Evolutionary conservation across 495 filamentous ascomycete species (phyloP), one percentile per base, ranked within the genome.

Genomic region (Hypoxylon lenormandii): DNA sequence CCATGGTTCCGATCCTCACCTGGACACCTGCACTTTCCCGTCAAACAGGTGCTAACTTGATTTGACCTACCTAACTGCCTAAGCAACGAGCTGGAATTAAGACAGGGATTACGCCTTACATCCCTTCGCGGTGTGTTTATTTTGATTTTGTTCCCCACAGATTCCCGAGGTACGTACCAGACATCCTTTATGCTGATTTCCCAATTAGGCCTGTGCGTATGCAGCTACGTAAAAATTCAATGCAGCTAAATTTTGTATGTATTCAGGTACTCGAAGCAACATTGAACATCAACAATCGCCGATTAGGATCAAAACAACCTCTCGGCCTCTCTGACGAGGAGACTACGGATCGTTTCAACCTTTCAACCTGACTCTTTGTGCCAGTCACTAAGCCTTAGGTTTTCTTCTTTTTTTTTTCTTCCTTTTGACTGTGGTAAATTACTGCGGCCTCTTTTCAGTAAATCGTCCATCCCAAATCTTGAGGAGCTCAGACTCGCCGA

Each of bases 261-360:
- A 15, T 16, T 13, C 8, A 26, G 10, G 46, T 28, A 48, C 22
- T 18, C 22, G 46, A n/a, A 23, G 1, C 18, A 15, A 19, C 28
- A 51, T 40, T 71, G 57, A 71, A 71, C 58, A 66, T 66, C 68
- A 71, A 71, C 62, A 71, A 71, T 61, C 51, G 42, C 40, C 12
- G 21, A 42, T 54, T 37, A 15, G 28, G 49, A 8, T 49, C 54
- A 49, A 50, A 51, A 59, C 37, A 45, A 36, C 54, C 13, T 38
- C 28, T 36, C 53, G 30, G 18, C 13, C 6, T 11, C 19, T 26
- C 48, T 19, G 13, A 36, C 26, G 16, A 45, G 42, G 42, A 16
- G 26, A 11, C 48, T 12, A 18, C 3, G 8, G 26, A 26, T 13
- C 4, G 21, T 21, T 28, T 13, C 21, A 0, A n/a, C 16, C 10